phyloP scores from a whole-genome alignment of 1,139 yeast genomes.

The Kodamaea ohmeri region DNA sequence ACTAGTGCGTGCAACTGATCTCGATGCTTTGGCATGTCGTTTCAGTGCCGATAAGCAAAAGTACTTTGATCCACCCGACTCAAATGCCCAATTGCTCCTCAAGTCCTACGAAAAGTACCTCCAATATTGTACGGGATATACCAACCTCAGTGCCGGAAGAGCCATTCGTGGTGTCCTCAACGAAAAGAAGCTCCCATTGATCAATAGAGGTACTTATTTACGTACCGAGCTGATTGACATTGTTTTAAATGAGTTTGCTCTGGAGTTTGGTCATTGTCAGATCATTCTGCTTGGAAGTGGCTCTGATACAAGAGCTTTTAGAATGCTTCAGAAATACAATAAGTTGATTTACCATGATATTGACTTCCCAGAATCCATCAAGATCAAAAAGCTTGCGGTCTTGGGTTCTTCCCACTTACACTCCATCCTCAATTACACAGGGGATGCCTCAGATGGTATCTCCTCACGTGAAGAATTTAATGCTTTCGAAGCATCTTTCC shows the following conservation, averaged over 20 bases:
- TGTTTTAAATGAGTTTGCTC: slow-evolving; percentile 51
- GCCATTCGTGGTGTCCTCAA: slow-evolving; percentile 39
- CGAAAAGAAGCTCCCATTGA: slow-evolving; percentile 68
- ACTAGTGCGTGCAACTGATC: slow-evolving; percentile 68
- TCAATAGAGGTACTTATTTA: slow-evolving; percentile 78
- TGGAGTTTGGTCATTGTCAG: slow-evolving; percentile 42
- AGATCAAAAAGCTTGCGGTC: slow-evolving; percentile 59
- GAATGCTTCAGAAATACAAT: slow-evolving; percentile 32
- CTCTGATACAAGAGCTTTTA: slow-evolving; percentile 80
- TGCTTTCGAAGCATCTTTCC: slow-evolving; percentile 29
- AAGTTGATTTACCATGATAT: slow-evolving; percentile 59
- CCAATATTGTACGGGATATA: slow-evolving; percentile 40
- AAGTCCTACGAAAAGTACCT: slow-evolving; percentile 37
- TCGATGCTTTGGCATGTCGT: slow-evolving; percentile 81
- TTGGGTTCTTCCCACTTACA: slow-evolving; percentile 25
- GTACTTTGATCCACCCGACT: slow-evolving; percentile 54
- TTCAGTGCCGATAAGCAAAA: slow-evolving; percentile 52
- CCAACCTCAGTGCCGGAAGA: slow-evolving; percentile 41
- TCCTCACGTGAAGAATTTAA: slow-evolving; percentile 23
- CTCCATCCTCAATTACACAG: slow-evolving; percentile 18
- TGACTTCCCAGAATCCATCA: slow-evolving; percentile 67
- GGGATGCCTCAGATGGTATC: slow-evolving; percentile 8
- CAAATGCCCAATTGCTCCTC: slow-evolving; percentile 43
- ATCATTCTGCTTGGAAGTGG: slow-evolving; percentile 92
- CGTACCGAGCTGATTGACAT: slow-evolving; percentile 63